Percentiles rank a stretch among this genome's conserved stretches.
Evolutionary conservation across 805 yeast genomes (phyloP).

Genomic region (Pichia phayaonensis): DNA sequence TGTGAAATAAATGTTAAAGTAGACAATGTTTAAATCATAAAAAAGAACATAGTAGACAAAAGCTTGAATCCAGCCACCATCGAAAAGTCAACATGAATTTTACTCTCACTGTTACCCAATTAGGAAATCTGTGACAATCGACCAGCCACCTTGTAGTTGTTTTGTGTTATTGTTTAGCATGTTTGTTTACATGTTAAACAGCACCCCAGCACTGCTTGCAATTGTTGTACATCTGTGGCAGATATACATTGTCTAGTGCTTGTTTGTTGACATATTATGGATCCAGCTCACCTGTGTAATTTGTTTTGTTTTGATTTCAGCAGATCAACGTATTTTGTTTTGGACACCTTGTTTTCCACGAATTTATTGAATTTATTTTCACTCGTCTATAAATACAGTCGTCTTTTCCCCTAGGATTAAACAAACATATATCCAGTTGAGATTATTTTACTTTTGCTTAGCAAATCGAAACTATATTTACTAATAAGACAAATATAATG

Average conservation of each 20-base stretch:
- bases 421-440: too few species aligned
- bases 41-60: neutral
- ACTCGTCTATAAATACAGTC: neutral
- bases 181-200: neutral
- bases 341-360: neutral
- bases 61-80: neutral
- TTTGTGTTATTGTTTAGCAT: neutral
- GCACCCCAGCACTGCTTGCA: neutral
- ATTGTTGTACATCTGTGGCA: neutral
- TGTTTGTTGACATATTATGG: neutral
- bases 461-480: neutral
- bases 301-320: constrained; percentile 1
- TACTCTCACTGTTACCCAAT: neutral
- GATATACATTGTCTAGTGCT: neutral
- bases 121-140: constrained; percentile 4
- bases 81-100: neutral
- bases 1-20: too few species aligned
- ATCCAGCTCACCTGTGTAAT: neutral
- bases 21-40: neutral
- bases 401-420: neutral
- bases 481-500: neutral
- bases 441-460: neutral
- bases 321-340: constrained; percentile 1
- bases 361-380: too few species aligned
- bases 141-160: neutral